Base-by-base conservation (phyloP, 192 early-diverging fungal genomes). In the Backusella liffmaniae region DNA sequence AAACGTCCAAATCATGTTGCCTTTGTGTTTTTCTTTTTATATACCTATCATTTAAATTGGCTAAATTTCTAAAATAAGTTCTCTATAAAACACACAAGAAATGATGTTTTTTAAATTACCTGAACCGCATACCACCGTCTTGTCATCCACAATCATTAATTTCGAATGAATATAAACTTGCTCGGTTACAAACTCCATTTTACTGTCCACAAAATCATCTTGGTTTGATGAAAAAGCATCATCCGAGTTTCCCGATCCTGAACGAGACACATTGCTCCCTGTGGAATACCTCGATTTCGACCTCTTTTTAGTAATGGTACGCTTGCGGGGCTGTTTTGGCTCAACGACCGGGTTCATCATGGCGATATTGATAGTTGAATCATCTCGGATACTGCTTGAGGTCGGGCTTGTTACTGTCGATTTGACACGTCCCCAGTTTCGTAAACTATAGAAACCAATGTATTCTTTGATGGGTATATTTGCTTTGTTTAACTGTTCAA, bases 101-200 rank as follows among this genome's bases (percentile, higher is more conserved):
- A 75, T 13, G 21, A 62, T 29, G 23, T 29, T 29, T 35, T 35
- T 41, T 39, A 39, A 71, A 70, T 67, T 82, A 86, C 84, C 88
- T 34, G 92, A 94, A 6, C 96, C 96, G 80, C 92, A 91, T 29
- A 97, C 84, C 49, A 95, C 92, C 53, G 88, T 88, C 13, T 86
- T 88, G 73, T 97, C 96, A 76, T 97, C 96, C 10, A 95, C 88
- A 76, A 97, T 95, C 90, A 97, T 89, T 46, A 94, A 78, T 77
- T 96, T 93, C 70, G 90, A 92, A 85, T 97, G 95, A 44, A 97
- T 90, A 78, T 97, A 97, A 46, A 97, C 79, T 72, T 92, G 87
- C 80, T 96, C 94, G 0, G 94, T 93, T 1, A 97, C 90, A 79
- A 84, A 88, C 13, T 85, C 81, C 71, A 77, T 65, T 15, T 76